Percentiles rank a stretch among this genome's conserved stretches.
These are phyloP conservation scores for Rubia peregrina DNA, from an alignment of 305 asterid species.

Conservation along the genomic window DNA sequence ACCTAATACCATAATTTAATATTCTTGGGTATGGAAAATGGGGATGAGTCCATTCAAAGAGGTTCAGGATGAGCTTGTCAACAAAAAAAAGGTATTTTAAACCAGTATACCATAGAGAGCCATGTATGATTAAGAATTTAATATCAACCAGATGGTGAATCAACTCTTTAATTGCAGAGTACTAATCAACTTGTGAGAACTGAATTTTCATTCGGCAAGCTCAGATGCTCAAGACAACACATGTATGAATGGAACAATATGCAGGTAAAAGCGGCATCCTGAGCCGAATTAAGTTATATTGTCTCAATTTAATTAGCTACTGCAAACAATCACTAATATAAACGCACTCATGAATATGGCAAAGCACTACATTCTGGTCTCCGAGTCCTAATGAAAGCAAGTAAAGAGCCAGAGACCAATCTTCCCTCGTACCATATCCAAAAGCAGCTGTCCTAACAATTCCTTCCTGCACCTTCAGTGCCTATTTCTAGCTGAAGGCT, in stretches of 20 bases:
- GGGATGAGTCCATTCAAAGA: background rate
- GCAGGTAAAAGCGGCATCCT: background rate
- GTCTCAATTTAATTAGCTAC: background rate
- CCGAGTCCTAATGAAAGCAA: background rate
- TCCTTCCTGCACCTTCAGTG: background rate
- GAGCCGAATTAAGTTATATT: background rate
- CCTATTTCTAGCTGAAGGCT: background rate
- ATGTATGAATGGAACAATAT: too few relatives aligned
- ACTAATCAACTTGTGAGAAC: slow-evolving; percentile 1
- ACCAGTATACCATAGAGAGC: background rate
- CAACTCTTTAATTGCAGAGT: background rate
- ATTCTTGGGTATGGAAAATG: background rate
- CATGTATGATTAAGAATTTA: background rate
- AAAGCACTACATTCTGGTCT: too few relatives aligned
- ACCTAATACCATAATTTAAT: background rate
- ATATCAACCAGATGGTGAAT: background rate
- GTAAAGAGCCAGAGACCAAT: background rate
- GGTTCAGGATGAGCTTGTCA: background rate
- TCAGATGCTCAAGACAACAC: slow-evolving; percentile 6
- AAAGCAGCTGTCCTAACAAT: background rate
- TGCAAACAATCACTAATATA: background rate
- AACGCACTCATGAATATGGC: background rate
- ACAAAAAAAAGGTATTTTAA: background rate
- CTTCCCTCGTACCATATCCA: background rate
- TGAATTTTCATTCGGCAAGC: background rate